phyloP scores from a whole-genome alignment of 257 asterid genomes.

The Solanum arcanum region DNA sequence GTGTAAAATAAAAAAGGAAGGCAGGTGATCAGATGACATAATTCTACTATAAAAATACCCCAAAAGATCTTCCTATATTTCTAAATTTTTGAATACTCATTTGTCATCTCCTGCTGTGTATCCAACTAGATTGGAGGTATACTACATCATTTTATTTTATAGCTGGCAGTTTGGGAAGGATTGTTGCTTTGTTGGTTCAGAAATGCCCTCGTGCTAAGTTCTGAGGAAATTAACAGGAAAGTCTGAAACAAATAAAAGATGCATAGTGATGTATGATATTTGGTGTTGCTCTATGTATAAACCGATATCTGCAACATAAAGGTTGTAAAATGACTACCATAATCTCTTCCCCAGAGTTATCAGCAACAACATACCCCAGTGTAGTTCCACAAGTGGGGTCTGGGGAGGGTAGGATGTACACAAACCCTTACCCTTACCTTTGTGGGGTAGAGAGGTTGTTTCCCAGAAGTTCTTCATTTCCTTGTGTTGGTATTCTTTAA shows the following conservation, averaged over 20 bases:
- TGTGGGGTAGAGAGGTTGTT: not conserved
- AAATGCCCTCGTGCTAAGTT: not conserved
- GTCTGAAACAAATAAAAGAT: not conserved
- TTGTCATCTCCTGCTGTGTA: not conserved
- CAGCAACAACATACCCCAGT: not conserved
- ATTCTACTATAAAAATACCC: not conserved
- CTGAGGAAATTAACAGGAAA: not conserved
- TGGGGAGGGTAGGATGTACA: not conserved
- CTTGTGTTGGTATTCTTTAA: not conserved
- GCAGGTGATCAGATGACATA: not conserved
- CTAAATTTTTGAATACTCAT: not conserved
- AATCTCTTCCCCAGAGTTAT: not conserved
- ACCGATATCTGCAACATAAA: not conserved
- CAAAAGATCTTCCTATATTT: not conserved
- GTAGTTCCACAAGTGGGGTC: not conserved
- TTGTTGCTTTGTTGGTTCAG: not conserved
- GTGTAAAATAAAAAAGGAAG: not conserved
- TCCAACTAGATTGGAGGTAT: not conserved
- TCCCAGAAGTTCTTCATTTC: not conserved
- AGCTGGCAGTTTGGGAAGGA: not conserved
- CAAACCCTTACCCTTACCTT: not conserved
- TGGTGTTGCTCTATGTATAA: not conserved
- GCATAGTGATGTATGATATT: not conserved
- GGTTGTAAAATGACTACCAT: not conserved
- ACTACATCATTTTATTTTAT: not conserved